Evolutionary conservation across 257 asterid species (phyloP).

Genomic region (Ajuga chamaepitys): DNA sequence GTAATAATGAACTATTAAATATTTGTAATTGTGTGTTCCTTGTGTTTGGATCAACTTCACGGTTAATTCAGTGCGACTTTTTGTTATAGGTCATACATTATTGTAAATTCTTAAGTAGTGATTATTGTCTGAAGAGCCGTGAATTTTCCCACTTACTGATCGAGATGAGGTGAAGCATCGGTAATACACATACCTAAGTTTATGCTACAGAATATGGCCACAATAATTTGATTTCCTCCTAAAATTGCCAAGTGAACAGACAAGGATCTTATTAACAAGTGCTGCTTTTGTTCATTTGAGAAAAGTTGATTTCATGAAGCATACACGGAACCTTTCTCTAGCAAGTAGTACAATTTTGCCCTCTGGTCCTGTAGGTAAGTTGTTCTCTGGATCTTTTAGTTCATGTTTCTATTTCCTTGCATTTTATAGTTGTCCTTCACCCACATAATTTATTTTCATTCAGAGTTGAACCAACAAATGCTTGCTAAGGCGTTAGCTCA

Average conservation of each 20-base stretch:
- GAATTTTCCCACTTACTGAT: not conserved
- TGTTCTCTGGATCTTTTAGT: not conserved
- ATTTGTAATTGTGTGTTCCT: too few relatives aligned
- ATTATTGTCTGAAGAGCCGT: not conserved
- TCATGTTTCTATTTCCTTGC: not conserved
- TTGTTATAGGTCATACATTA: not conserved
- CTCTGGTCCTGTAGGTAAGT: constrained; percentile 85
- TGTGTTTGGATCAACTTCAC: not conserved
- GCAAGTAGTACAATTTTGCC: constrained; percentile 85
- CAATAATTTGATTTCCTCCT: constrained; percentile 9
- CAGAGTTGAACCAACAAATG: constrained; percentile 76
- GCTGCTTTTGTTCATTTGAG: constrained; percentile 80
- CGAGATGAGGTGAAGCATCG: not conserved
- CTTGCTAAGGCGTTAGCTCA: constrained; percentile 86
- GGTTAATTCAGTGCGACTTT: not conserved
- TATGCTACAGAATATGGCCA: not conserved
- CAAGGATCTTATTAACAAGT: constrained; percentile 71
- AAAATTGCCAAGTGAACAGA: constrained; percentile 57
- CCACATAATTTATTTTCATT: not conserved
- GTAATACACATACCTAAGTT: not conserved
- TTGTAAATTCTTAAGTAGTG: not conserved
- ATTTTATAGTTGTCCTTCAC: not conserved
- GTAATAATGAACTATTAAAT: too few relatives aligned
- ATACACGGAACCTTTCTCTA: constrained; percentile 72
- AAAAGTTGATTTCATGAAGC: constrained; percentile 51